Evolutionary conservation across 257 asterid species (phyloP), one percentile per base, ranked within the genome.

Genomic region (Solanum virginianum): DNA sequence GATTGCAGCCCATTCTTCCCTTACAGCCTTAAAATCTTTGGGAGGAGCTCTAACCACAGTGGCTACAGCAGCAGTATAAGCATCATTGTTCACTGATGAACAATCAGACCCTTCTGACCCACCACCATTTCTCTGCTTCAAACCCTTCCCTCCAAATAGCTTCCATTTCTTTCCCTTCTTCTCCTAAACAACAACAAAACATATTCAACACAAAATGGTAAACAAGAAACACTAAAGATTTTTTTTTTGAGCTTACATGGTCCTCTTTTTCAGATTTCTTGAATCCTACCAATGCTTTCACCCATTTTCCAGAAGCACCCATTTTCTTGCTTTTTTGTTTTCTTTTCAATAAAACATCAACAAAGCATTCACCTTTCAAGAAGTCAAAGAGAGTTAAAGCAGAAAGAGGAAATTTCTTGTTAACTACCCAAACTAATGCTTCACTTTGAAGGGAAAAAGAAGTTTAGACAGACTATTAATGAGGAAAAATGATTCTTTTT

Each of bases 261-360:
- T 92, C 95, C 29, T 95, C 97, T 87, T 91, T 95, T 77, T 95
- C 97, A 45, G 90, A 82, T 84, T 95, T 95, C 92, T 92, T 95
- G 87, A 90, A 87, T 24, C 99, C 98, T 60, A 93, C 90, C 88
- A 95, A 70, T 14, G 95, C 92, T 88, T 94, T 95, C 43, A 95
- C 93, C 99, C 99, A 95, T 88, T 92, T 95, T 70, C 95, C 97
- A 10, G 98, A 94, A 91, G 94, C 92, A 84, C 97, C 97, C 99
- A 94, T 95, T 88, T 51, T 85, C 66, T 79, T 63, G 66, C 79
- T 86, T 10, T 54, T 88, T 86, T 65, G 7, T 16, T 4, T 84
- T 51, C 16, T 54, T 29, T 53, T 20, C 43, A 47, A 47, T n/a
- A 53, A 57, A 15, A 11, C 55, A 84, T 53, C 45, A 55, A 77